Base-by-base conservation (phyloP, 768 basidiomycete species). In the Mycena belliarum region DNA sequence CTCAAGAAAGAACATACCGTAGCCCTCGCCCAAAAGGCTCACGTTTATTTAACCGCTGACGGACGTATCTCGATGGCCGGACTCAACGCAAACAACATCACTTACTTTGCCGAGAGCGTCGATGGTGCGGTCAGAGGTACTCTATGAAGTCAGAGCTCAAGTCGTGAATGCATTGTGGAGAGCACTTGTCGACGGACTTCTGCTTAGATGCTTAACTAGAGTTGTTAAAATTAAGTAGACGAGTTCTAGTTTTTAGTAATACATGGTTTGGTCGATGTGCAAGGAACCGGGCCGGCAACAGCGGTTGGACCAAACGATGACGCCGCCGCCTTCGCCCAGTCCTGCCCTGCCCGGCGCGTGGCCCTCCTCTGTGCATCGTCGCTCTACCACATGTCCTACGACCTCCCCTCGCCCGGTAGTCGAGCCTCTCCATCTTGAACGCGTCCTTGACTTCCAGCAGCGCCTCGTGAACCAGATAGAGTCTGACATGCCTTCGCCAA, bases 51-150 rank as follows among this genome's bases (percentile, higher is more conserved):
- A 90, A 95, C 94, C n/a, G 79, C 82, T 55, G 90, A 95, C 71
- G 94, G 94, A 20, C 88, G 94, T 65, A 94, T 95, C 66, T 93
- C 91, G 42, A 96, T 95, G 93, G 92, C 93, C 59, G 94, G 92
- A 32, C 74, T 96, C 68, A 96, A 95, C 78, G 74, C 75, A 59
- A 70, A 75, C 68, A 96, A 96, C 79, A 84, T 96, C 65, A 86
- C 87, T 66, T 92, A 95, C 79, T 95, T 97, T 71, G 93, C 94
- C 3, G 81, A 93, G 75, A 85, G 86, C 67, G 88, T 96, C 55
- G 82, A 91, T 73, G 84, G 85, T 66, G 91, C 87, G 57, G 91
- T 95, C 63, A 87, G 83, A 76, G 88, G 89, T 63, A 80, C 79
- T 50, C 77, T 93, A 66, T 93, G 82, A 77, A 58, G 50, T 49